Evolutionary conservation across 2,329 filamentous ascomycete genomes (phyloP).

Genomic region (Sporothrix pseudoabietina): DNA sequence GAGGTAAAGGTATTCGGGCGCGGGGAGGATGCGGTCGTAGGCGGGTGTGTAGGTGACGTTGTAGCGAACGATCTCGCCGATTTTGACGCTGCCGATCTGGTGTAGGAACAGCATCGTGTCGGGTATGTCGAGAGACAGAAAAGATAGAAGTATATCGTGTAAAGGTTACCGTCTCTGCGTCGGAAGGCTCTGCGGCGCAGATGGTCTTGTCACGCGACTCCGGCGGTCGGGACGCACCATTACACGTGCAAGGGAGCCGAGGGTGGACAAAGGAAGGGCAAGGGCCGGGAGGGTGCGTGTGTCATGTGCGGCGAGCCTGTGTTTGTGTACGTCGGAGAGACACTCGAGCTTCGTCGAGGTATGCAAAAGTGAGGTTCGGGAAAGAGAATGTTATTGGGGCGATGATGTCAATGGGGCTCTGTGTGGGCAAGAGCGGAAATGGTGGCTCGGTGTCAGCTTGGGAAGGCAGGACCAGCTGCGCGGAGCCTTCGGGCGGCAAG

Average conservation of each 20-base stretch:
- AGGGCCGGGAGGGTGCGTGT: not conserved
- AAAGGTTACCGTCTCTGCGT: not conserved
- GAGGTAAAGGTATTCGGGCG: conserved; percentile 77
- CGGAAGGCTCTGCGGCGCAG: conserved; percentile 16
- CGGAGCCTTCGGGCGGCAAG: conserved; percentile 11
- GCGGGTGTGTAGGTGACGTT: conserved; percentile 91
- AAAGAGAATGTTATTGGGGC: not conserved
- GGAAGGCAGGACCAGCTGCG: not conserved
- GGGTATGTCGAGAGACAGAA: not conserved
- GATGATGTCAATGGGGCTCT: conserved; percentile 22
- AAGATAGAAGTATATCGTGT: not conserved
- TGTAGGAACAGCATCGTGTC: conserved; percentile 80
- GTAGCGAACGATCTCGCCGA: conserved; percentile 90
- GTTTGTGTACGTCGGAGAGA: not conserved
- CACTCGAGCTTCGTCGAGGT: not conserved
- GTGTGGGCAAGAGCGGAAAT: not conserved
- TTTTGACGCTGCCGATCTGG: conserved; percentile 87
- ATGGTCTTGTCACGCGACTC: conserved; percentile 30
- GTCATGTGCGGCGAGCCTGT: not conserved
- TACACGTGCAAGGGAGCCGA: conserved; percentile 19
- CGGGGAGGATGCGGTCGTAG: conserved; percentile 84
- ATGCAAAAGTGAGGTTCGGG: not conserved
- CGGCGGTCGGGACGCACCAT: conserved; percentile 22
- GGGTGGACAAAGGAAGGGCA: not conserved
- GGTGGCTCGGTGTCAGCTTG: conserved; percentile 24